Percentiles rank a stretch among this genome's conserved stretches.
Conservation (phyloP, 2,329 filamentous ascomycete species). For the Cercospora zeina region DNA sequence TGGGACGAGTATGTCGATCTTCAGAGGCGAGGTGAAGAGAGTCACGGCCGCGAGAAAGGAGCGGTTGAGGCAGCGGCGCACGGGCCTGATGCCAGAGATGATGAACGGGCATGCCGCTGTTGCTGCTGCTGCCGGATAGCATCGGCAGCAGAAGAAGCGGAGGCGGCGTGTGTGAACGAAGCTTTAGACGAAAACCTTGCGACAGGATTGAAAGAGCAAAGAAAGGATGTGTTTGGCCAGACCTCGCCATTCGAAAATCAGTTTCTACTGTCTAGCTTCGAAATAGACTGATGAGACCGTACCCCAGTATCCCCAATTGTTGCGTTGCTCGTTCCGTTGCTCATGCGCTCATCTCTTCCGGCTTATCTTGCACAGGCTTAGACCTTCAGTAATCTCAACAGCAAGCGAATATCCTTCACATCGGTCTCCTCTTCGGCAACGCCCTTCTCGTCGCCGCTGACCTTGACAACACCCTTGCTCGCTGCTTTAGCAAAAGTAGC, state of each 20-base stretch:
- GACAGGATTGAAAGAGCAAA: not conserved
- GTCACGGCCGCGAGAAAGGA: constrained; percentile 25
- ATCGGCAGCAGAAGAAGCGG: constrained; percentile 2
- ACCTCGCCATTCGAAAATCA: not conserved
- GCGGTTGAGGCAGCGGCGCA: constrained; percentile 25
- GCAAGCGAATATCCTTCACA: constrained; percentile 73
- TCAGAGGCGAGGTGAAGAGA: constrained; percentile 26
- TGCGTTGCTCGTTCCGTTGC: not conserved
- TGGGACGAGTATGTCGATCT: constrained; percentile 41
- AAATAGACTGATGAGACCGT: not conserved
- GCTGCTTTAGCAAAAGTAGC: constrained; percentile 42
- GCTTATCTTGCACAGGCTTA: constrained; percentile 39
- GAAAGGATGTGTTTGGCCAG: not conserved
- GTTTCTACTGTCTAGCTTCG: not conserved
- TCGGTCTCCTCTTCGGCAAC: constrained; percentile 82
- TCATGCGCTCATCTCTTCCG: not conserved
- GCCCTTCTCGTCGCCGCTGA: constrained; percentile 47
- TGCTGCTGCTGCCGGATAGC: constrained; percentile 23
- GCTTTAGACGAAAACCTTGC: not conserved
- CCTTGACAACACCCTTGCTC: constrained; percentile 36
- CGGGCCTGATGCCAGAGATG: constrained; percentile 17
- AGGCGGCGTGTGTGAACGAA: not conserved
- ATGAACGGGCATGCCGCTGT: constrained; percentile 28
- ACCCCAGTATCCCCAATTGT: not conserved
- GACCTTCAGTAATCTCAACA: constrained; percentile 70